A percentile compares a stretch with the other conserved stretches of the same genome.
Conservation (phyloP, 805 yeast genomes). For the Starmerella ratchasimensis region DNA sequence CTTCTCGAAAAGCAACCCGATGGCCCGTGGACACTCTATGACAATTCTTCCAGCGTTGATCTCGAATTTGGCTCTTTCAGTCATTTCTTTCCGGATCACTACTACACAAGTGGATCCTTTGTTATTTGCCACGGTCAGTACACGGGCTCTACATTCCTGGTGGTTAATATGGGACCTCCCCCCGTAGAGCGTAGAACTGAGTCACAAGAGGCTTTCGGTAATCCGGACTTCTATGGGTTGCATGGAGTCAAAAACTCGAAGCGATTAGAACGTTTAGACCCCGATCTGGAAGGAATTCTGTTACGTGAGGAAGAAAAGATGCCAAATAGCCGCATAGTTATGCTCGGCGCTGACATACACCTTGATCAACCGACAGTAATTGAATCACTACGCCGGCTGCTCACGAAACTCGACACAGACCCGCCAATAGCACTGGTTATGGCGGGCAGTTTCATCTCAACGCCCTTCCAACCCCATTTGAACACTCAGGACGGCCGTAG, state of each 20-base stretch:
- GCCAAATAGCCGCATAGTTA: conserved; percentile 42
- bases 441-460: conserved; percentile 65
- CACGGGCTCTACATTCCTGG: conserved; percentile 47
- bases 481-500: conserved; percentile 27
- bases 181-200: conserved; percentile 64
- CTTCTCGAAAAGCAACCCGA: conserved; percentile 37
- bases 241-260: conserved; percentile 26
- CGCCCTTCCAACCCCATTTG: conserved; percentile 40
- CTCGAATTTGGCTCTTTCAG: conserved; percentile 45
- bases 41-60: conserved; percentile 59
- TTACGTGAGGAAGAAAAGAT: conserved; percentile 38
- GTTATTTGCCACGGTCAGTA: conserved; percentile 77
- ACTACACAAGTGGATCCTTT: conserved; percentile 57
- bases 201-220: conserved; percentile 60
- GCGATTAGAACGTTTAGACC: conserved; percentile 41
- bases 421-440: conserved; percentile 60
- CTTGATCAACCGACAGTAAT: conserved; percentile 47
- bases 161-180: conserved; percentile 69
- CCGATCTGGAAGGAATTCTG: conserved; percentile 41
- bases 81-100: conserved; percentile 48
- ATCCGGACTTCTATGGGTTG: conserved; percentile 52
- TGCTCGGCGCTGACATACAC: conserved; percentile 63
- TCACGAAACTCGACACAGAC: conserved; percentile 40
- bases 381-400: conserved; percentile 52
- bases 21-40: conserved; percentile 59